phyloP scores from a whole-genome alignment of 1,284 basidiomycete species.

The Ceratobasidium sp. region DNA sequence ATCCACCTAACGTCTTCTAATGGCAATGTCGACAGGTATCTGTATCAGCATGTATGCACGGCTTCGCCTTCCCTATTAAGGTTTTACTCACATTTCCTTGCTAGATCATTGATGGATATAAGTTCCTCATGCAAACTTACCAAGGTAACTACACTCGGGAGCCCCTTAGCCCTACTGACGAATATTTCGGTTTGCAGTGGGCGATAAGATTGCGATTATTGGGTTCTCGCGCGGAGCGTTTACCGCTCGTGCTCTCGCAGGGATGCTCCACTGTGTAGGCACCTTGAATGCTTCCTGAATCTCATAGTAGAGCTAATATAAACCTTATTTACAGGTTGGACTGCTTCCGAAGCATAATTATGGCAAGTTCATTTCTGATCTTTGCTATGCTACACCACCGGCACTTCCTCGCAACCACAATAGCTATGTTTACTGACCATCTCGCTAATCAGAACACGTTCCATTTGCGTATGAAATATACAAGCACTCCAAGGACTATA shows the following conservation, averaged over 20 bases:
- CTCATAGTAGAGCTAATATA: background rate
- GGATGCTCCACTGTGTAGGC: constrained; percentile 45
- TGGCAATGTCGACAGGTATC: constrained; percentile 9
- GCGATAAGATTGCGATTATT: constrained; percentile 44
- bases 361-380: constrained; percentile 5
- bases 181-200: background rate
- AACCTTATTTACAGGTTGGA: constrained; percentile 2
- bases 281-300: background rate
- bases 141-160: background rate
- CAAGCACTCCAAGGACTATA: constrained; percentile 7
- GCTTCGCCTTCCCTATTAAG: background rate
- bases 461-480: constrained; percentile 49
- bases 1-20: background rate
- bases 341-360: constrained; percentile 35
- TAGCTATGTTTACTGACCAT: background rate
- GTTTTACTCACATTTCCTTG: constrained; percentile 11
- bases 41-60: constrained; percentile 35
- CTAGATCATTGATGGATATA: constrained; percentile 42
- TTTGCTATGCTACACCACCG: background rate
- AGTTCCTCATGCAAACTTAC: constrained; percentile 38
- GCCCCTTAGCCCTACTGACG: background rate
- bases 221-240: constrained; percentile 46
- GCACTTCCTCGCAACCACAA: background rate
- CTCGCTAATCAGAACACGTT: constrained; percentile 43
- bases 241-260: constrained; percentile 46